phyloP scores from a whole-genome alignment of 768 basidiomycete species.

The Pisolithus orientalis region DNA sequence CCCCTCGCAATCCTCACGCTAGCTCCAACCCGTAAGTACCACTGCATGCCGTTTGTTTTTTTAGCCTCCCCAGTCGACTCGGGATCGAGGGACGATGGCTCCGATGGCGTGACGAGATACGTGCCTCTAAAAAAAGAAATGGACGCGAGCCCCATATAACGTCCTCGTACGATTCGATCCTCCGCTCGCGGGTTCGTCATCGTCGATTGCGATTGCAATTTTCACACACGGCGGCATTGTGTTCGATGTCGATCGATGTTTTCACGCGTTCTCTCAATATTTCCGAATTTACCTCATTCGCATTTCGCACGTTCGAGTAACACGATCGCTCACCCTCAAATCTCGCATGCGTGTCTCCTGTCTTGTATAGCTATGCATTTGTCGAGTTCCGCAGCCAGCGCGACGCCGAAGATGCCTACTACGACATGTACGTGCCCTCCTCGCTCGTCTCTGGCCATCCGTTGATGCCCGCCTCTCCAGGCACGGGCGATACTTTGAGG shows the following conservation, averaged over 20 bases:
- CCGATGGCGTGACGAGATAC: slow-evolving; percentile 9
- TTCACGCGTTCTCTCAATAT: slow-evolving; percentile 16
- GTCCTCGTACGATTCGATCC: slow-evolving; percentile 22
- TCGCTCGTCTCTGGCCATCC: neutral
- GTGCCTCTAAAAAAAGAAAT: slow-evolving; percentile 19
- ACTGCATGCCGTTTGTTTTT: slow-evolving; percentile 4
- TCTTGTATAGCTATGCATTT: slow-evolving; percentile 71
- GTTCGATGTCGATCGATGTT: slow-evolving; percentile 21
- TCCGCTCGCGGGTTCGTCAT: slow-evolving; percentile 26
- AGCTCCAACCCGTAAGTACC: slow-evolving; percentile 76
- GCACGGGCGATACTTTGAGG: slow-evolving; percentile 75
- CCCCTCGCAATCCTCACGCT: slow-evolving; percentile 72
- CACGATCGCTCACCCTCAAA: slow-evolving; percentile 47
- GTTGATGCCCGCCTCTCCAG: slow-evolving; percentile 30
- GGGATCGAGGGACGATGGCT: slow-evolving; percentile 26
- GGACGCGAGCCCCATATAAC: slow-evolving; percentile 20
- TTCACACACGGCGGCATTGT: slow-evolving; percentile 14
- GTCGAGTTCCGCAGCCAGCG: slow-evolving; percentile 75
- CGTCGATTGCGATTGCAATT: slow-evolving; percentile 18
- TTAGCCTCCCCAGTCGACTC: slow-evolving; percentile 30
- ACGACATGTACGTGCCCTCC: slow-evolving; percentile 59
- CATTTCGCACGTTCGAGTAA: slow-evolving; percentile 29
- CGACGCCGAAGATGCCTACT: slow-evolving; percentile 79
- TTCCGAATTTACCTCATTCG: slow-evolving; percentile 21
- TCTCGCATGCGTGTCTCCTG: slow-evolving; percentile 31